phyloP scores from a whole-genome alignment of 1,139 yeast genomes.

The Scheffersomyces cryptocercus region DNA sequence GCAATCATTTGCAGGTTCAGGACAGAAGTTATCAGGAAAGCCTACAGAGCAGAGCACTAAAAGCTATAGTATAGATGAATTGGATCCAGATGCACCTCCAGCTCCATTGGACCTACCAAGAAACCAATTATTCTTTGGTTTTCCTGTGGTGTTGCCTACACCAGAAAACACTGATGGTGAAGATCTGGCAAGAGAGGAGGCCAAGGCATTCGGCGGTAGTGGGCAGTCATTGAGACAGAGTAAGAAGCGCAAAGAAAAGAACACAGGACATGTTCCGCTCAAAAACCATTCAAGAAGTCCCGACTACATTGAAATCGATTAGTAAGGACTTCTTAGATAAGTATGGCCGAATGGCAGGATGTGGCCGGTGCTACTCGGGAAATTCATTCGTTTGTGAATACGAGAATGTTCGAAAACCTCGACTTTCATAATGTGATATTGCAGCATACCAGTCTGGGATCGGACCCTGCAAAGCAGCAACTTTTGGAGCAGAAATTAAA shows the following conservation, averaged over 20 bases:
- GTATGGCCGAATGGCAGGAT: neutral
- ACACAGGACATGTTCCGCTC: slow-evolving; percentile 40
- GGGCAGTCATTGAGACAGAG: slow-evolving; percentile 76
- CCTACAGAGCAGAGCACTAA: slow-evolving; percentile 21
- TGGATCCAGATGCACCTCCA: slow-evolving; percentile 60
- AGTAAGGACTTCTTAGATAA: slow-evolving; percentile 8
- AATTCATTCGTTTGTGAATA: no score
- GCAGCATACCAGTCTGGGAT: no score
- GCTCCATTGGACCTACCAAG: slow-evolving; percentile 74
- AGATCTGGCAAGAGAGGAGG: slow-evolving; percentile 33
- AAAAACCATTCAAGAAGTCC: slow-evolving; percentile 64
- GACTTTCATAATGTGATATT: no score
- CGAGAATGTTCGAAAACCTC: no score
- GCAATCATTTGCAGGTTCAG: slow-evolving; percentile 55
- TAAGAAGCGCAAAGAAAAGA: slow-evolving; percentile 69
- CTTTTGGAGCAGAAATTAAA: no score
- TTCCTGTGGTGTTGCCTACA: slow-evolving; percentile 76
- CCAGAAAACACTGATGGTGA: slow-evolving; percentile 42
- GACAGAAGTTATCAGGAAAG: slow-evolving; percentile 74
- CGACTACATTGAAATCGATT: slow-evolving; percentile 79
- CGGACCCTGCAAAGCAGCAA: no score
- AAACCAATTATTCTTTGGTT: slow-evolving; percentile 92
- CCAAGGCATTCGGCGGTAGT: slow-evolving; percentile 51
- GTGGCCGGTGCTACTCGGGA: no score
- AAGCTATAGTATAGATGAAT: slow-evolving; percentile 32